Evolutionary conservation across 2,329 filamentous ascomycete species (phyloP), one percentile per base, ranked within the genome.

Genomic region (Fusarium sp.): DNA sequence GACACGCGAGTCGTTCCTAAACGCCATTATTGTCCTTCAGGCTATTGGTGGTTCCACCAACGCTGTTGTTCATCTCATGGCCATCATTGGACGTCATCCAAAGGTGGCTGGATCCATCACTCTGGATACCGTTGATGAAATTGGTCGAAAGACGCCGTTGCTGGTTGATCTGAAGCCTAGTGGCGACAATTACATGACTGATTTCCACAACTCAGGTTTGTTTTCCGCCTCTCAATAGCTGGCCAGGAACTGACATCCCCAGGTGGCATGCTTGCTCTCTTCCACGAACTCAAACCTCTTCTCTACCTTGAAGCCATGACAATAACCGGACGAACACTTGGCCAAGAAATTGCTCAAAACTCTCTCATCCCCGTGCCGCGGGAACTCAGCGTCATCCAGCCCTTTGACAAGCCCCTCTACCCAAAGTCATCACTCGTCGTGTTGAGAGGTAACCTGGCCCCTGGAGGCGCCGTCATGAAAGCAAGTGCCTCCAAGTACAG

Each of bases 141-240:
- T 97, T 59, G 93, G 92, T 65, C 87, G 94, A 74, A 91, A 89
- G 73, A 95, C 95, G 2, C 95, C 95, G 0, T 91, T 97, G 78
- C 89, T 97, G 45, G 93, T 95, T 1, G 93, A 97, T 79, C 87
- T 97, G 20, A 94, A 95, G n/a, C 95, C 95, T 0, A 94, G 90
- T 69, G 95, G 95, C 1, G 92, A 93, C 64, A 95, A 95, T 80
- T 93, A 95, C 81, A 97, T 98, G 92, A 94, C 93, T 6, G 95
- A 98, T 79, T 91, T 98, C 45, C 97, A 97, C 82, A 92, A 95
- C 68, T 92, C 97, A 22, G 79, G 76, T 73, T 17, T 12, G 71
- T 63, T 20, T 2, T 12, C 15, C 3, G 8, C 8, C 1, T 25
- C 12, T 7, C 12, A 9, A 3, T 4, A 1, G 1, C 1, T 37